These are phyloP conservation scores for Fusarium sp. DNA, from an alignment of 2,329 filamentous ascomycete species.

Conservation along the genomic window DNA sequence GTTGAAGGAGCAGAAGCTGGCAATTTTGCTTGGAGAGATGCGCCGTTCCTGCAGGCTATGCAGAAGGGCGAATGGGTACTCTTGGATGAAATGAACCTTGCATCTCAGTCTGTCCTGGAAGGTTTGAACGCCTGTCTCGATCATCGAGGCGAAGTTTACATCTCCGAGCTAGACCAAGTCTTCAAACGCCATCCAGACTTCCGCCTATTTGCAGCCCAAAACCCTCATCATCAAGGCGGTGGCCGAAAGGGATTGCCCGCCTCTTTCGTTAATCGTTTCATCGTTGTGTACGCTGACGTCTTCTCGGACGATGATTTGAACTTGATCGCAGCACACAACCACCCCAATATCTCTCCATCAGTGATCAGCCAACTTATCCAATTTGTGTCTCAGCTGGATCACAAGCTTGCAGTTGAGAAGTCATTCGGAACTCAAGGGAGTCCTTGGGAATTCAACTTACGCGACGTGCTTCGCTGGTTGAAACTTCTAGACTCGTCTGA, in stretches of 20 bases:
- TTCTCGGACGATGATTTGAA: conserved; percentile 84
- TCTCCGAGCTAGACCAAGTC: conserved; percentile 93
- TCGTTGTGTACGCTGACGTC: conserved; percentile 95
- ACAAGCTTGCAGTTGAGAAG: conserved; percentile 70
- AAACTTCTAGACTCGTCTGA: conserved; percentile 66
- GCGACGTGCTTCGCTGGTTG: conserved; percentile 90
- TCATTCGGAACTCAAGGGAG: conserved; percentile 72
- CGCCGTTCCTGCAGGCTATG: conserved; percentile 95
- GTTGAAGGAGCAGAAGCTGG: conserved; percentile 92
- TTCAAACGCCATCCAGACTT: conserved; percentile 92
- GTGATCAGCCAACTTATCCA: conserved; percentile 75
- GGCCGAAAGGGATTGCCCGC: conserved; percentile 93
- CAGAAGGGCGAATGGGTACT: conserved; percentile 96
- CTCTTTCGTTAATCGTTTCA: conserved; percentile 98
- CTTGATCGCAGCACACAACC: conserved; percentile 83
- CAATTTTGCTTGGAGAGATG: conserved; percentile 94
- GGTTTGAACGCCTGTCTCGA: conserved; percentile 96
- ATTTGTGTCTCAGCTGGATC: conserved; percentile 84
- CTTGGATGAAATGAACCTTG: conserved; percentile 98
- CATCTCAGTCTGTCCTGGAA: conserved; percentile 95
- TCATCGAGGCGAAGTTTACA: conserved; percentile 94
- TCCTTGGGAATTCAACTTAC: conserved; percentile 96
- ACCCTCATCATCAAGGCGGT: conserved; percentile 96
- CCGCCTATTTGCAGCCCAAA: conserved; percentile 95
- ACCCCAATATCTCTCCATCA: conserved; percentile 68